Evolutionary conservation across 345 rosid genomes (phyloP).

Genomic region (Hibiscus tridactylites): DNA sequence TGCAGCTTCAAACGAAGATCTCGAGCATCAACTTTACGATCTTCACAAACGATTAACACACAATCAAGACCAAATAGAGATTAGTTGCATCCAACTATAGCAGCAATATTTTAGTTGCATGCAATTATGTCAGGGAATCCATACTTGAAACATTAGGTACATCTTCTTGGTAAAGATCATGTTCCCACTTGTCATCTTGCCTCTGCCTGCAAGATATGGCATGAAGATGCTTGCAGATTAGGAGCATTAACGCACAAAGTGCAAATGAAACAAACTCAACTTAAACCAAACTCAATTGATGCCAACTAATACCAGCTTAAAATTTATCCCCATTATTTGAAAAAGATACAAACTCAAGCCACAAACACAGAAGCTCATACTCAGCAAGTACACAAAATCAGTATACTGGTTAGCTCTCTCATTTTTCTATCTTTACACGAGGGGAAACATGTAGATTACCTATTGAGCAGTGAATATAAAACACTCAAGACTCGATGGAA

Average conservation of each 20-base stretch:
- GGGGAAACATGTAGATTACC: neutral
- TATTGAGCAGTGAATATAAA: neutral
- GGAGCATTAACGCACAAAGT: neutral
- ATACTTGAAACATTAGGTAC: constrained; percentile 63
- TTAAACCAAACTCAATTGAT: no score
- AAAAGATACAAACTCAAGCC: no score
- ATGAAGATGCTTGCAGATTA: neutral
- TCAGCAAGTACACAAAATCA: no score
- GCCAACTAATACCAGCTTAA: no score
- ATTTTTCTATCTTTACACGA: neutral
- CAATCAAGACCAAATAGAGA: constrained; percentile 35
- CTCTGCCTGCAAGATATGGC: constrained; percentile 60
- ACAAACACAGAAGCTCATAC: no score
- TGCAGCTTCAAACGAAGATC: constrained; percentile 96
- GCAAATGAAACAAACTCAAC: neutral
- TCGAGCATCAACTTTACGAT: constrained; percentile 51
- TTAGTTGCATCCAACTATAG: constrained; percentile 23
- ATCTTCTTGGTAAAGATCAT: constrained; percentile 63
- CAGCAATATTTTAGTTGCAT: constrained; percentile 24
- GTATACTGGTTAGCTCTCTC: neutral
- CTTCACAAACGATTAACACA: constrained; percentile 50
- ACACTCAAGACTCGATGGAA: neutral
- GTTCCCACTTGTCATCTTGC: constrained; percentile 98
- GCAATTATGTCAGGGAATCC: constrained; percentile 30
- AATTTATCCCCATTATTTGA: no score